Evolutionary conservation across 2,329 filamentous ascomycete species (phyloP), one percentile per base, ranked within the genome.

Genomic region (Eutypella sp.): DNA sequence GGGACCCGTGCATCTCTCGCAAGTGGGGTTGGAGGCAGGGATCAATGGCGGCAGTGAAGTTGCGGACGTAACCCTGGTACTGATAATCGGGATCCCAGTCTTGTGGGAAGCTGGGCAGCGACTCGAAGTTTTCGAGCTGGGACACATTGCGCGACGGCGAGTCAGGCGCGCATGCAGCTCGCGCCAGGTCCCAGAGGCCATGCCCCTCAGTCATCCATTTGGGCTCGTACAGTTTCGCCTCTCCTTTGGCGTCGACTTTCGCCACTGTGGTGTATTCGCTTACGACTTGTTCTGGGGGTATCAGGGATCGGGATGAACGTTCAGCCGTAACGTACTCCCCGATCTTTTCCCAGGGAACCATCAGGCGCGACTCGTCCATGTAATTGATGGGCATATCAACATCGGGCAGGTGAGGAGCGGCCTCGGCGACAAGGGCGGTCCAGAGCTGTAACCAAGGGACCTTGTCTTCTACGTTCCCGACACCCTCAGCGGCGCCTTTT

Each of bases 331-430:
- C 62, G 15, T 72, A 61, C 16, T 57, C 60, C 45, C 75, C 68
- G 51, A 79, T 68, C 20, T 73, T 67, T 44, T 78, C 71, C 68
- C 70, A 76, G n/a, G 73, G 67, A 11, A 74, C 71, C n/a, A 77
- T 63, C 19, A 79, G 55, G 23, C 75, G 67, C 27, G 74, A 73
- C 53, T 79, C 72, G 57, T 78, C 75, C 49, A 75, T 64, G 9
- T 63, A 60, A 50, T 78, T 79, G 61, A 78, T 72, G 3, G 74
- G 70, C 59, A 78, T 74, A 53, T 79, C 74, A 62, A 79, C 74
- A 49, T 79, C 74, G 13, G 74, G 75, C 3, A 79, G 56, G 44
- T 69, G 64, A 20, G 69, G 56, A 43, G 76, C 72, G 29, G 82
- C 77, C 46, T 76, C 74, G 2, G 58, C 53, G 19, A 83, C 71